These are phyloP conservation scores for Hyphodiscus hymeniophilus DNA, from an alignment of 495 filamentous ascomycete species.

Conservation along the genomic window DNA sequence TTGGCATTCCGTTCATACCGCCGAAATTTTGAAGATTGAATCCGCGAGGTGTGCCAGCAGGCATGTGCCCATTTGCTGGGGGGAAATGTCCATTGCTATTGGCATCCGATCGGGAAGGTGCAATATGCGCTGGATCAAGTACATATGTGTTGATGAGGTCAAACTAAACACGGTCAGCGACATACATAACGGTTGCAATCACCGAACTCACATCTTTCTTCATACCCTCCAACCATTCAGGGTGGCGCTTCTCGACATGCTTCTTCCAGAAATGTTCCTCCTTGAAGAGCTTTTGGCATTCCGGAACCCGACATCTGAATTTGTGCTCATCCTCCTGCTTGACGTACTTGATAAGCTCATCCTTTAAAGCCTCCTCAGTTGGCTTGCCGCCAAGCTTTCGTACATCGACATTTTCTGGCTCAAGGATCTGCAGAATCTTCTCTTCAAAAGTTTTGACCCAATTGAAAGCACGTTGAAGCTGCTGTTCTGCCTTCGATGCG, in stretches of 20 bases:
- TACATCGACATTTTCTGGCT: conserved; percentile 80
- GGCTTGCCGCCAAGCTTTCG: conserved; percentile 84
- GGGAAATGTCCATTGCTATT: conserved; percentile 97
- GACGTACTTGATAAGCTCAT: conserved; percentile 78
- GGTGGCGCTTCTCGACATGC: conserved; percentile 92
- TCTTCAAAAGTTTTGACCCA: conserved; percentile 99
- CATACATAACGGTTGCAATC: conserved; percentile 7
- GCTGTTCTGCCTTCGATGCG: conserved; percentile 69
- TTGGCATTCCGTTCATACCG: conserved; percentile 46
- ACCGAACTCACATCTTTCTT: conserved; percentile 64
- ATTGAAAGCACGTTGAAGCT: conserved; percentile 90
- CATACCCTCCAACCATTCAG: conserved; percentile 76
- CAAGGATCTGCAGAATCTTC: conserved; percentile 84
- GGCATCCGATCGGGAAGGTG: conserved; percentile 86
- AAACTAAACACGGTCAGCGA: conserved; percentile 44
- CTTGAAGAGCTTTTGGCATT: conserved; percentile 96
- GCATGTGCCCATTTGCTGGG: conserved; percentile 56
- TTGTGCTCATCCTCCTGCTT: conserved; percentile 97
- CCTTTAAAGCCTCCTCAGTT: conserved; percentile 73
- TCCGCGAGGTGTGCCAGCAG: conserved; percentile 81
- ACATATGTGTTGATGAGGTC: conserved; percentile 88
- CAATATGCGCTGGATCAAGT: conserved; percentile 84
- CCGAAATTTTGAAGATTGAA: conserved; percentile 71
- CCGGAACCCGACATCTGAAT: conserved; percentile 90
- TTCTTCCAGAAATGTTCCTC: conserved; percentile 95